phyloP scores from a whole-genome alignment of 1,139 yeast species.

The Pichia sp. region DNA sequence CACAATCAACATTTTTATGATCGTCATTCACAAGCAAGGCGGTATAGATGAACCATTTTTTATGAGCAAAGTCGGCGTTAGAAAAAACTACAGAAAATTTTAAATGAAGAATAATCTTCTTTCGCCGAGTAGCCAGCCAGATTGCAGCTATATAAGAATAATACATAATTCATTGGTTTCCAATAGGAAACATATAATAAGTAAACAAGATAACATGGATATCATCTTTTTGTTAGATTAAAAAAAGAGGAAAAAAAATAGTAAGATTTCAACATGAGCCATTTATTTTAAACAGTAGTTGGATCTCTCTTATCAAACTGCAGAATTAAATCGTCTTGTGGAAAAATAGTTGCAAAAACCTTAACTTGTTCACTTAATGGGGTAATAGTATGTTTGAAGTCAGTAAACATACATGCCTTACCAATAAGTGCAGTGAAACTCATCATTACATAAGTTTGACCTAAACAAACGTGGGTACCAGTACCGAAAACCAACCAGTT shows the following conservation, averaged over 20 bases:
- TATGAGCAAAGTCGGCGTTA: too few relatives aligned
- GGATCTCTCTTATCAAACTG: conserved; percentile 65
- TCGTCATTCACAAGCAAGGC: too few relatives aligned
- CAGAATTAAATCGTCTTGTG: conserved; percentile 85
- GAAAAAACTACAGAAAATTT: too few relatives aligned
- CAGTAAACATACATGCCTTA: conserved; percentile 72
- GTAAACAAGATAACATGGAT: too few relatives aligned
- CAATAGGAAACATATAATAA: too few relatives aligned
- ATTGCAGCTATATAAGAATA: too few relatives aligned
- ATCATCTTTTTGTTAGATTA: too few relatives aligned
- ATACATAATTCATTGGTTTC: too few relatives aligned
- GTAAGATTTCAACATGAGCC: background rate
- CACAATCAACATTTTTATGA: too few relatives aligned
- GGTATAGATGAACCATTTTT: too few relatives aligned
- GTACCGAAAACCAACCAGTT: conserved; percentile 97
- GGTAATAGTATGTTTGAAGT: conserved; percentile 77
- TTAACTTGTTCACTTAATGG: conserved; percentile 82
- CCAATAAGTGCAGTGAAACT: conserved; percentile 87
- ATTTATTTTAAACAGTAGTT: conserved; percentile 18
- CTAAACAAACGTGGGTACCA: conserved; percentile 94
- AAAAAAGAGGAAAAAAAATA: background rate
- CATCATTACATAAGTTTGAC: conserved; percentile 89
- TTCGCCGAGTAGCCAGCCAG: too few relatives aligned
- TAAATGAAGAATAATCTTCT: too few relatives aligned
- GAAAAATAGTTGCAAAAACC: conserved; percentile 97